A percentile compares a stretch with the other conserved stretches of the same genome.
These are phyloP conservation scores for Neurospora sp. DNA, from an alignment of 495 filamentous ascomycete genomes.

Conservation along the genomic window DNA sequence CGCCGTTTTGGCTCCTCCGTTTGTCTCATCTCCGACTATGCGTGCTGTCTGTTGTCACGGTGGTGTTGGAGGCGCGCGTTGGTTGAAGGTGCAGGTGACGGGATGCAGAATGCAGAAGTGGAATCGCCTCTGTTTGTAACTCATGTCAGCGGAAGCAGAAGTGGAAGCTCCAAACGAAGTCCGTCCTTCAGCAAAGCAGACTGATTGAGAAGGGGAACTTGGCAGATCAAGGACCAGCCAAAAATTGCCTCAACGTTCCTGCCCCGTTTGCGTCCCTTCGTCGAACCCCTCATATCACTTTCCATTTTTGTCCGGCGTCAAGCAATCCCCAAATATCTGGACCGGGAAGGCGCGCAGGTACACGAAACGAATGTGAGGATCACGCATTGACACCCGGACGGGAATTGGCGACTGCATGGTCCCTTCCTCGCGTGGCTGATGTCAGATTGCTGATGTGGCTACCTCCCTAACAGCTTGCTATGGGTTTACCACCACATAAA, in stretches of 20 bases:
- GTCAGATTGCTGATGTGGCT: not conserved
- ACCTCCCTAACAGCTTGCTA: not conserved
- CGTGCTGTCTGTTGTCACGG: not conserved
- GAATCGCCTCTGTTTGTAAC: not conserved
- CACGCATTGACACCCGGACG: not conserved
- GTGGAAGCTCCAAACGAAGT: not conserved
- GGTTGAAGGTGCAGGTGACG: not conserved
- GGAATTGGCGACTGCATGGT: not conserved
- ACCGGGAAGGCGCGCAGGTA: not conserved
- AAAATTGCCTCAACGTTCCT: not conserved
- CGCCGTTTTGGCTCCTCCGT: not conserved
- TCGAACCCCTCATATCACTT: not conserved
- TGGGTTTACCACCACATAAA: rapidly evolving
- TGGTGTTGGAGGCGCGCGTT: not conserved
- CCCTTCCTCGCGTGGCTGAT: not conserved
- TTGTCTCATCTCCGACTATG: not conserved
- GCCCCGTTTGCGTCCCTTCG: not conserved
- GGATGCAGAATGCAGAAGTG: not conserved
- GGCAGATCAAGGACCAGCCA: not conserved
- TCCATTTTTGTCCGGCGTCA: not conserved
- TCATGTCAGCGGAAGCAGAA: not conserved
- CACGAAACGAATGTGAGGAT: not conserved
- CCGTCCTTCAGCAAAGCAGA: not conserved
- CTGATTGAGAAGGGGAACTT: too few relatives aligned
- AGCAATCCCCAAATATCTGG: not conserved